Evolutionary conservation across 2,329 filamentous ascomycete species (phyloP), one percentile per base, ranked within the genome.

Genomic region (Pseudogymnoascus sp.): DNA sequence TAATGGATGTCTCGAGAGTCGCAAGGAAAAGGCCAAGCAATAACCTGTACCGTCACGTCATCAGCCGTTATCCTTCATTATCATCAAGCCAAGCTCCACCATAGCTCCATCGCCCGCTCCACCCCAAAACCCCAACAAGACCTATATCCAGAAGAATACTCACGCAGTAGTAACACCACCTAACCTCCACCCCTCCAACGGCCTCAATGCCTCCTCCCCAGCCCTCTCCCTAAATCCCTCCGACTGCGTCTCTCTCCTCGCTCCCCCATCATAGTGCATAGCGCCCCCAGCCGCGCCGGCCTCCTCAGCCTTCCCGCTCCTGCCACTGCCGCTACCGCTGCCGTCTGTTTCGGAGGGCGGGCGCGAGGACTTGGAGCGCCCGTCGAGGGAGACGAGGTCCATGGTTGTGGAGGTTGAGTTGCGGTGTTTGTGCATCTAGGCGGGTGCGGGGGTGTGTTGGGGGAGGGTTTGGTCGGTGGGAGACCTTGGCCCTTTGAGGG

Each of bases 1-100:
- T 79, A 42, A 86, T 85, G 3, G 82, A 82, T 1, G 80, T 79
- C 69, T 86, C 82, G n/a, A 85, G 70, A 66, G 85, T 78, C n/a
- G 84, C 80, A 45, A 86, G 75, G 61, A 85, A 82, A 1, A 86
- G 74, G 8, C 82, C 82, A 12, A 79, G 71, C 18, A 74, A 78
- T 8, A 82, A 71, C 13, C 80, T 84, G 35, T 27, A 21, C 7
- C 21, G 40, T 45, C 40, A 48, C 40, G 40, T 48, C 40, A 48
- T 48, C 5, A 48, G 40, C 40, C 40, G 40, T 48, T 48, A 48
- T 48, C 40, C 40, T 29, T 48, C 40, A 48, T 10, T 48, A 48
- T 48, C 40, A 48, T 18, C 40, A 48, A 21, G 21, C 21, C 21
- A 21, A 21, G 40, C 12, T 48, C 40, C 40, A 48, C 40, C 40